Evolutionary conservation across 1,139 yeast genomes (phyloP).

Genomic region (Wickerhamomyces sp.): DNA sequence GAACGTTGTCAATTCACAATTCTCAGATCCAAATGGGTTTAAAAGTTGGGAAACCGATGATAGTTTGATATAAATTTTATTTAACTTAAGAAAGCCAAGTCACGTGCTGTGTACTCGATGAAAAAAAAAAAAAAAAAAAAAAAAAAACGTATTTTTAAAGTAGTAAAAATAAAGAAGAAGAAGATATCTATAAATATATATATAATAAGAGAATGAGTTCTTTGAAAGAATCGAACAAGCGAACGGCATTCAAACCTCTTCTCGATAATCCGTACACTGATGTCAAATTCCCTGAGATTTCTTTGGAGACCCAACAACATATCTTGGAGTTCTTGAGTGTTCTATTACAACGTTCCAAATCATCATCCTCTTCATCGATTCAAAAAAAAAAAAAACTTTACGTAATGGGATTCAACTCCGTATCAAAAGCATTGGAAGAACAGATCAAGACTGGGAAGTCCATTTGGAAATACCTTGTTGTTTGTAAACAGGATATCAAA

Average conservation of each 20-base stretch:
- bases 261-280: constrained; percentile 56
- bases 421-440: constrained; percentile 43
- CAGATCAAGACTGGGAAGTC: constrained; percentile 44
- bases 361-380: too few species aligned
- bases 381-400: too few species aligned
- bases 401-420: constrained; percentile 50
- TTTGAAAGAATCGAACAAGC: constrained; percentile 33
- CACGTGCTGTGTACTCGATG: too few species aligned
- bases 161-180: too few species aligned
- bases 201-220: too few species aligned
- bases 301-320: constrained; percentile 32
- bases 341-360: too few species aligned
- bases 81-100: too few species aligned
- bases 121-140: too few species aligned
- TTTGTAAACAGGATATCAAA: constrained; percentile 48
- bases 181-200: too few species aligned
- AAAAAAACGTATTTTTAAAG: too few species aligned
- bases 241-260: constrained; percentile 55
- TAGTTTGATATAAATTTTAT: neutral
- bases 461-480: constrained; percentile 39
- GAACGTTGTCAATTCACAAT: neutral
- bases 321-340: constrained; percentile 39
- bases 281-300: constrained; percentile 48
- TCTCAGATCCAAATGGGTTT: neutral
- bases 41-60: constrained; percentile 1